These are phyloP conservation scores for Coemansia sp. DNA, from an alignment of 192 early-diverging fungal genomes.

Conservation along the genomic window DNA sequence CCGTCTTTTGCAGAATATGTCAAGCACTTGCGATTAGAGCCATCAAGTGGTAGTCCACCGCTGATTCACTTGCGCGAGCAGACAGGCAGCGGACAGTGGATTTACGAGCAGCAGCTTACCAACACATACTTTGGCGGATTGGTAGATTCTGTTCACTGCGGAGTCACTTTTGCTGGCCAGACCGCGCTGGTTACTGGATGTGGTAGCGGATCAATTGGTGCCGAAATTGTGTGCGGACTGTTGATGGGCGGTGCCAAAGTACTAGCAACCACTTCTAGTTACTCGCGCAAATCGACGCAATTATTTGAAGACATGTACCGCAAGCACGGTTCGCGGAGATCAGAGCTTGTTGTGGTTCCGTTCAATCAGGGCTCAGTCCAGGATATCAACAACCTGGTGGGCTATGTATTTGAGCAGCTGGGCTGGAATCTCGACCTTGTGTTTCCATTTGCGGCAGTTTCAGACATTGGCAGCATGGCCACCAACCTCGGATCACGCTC, in stretches of 20 bases:
- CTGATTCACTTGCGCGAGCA: conserved; percentile 20
- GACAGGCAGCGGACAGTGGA: conserved; percentile 54
- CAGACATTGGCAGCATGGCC: conserved; percentile 80
- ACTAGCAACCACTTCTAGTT: conserved; percentile 88
- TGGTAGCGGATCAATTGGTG: conserved; percentile 77
- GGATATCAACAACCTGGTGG: conserved; percentile 75
- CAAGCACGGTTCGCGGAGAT: conserved; percentile 76
- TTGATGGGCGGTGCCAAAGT: conserved; percentile 87
- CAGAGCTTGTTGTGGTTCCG: conserved; percentile 84
- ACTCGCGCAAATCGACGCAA: conserved; percentile 73
- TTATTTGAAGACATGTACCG: conserved; percentile 90
- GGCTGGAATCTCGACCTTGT: conserved; percentile 91
- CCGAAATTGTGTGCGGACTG: conserved; percentile 55
- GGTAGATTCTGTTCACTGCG: conserved; percentile 65
- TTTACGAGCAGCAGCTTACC: conserved; percentile 67
- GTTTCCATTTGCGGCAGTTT: conserved; percentile 90
- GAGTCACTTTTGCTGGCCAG: conserved; percentile 80
- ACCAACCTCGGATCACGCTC: conserved; percentile 79
- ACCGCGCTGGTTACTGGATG: conserved; percentile 88
- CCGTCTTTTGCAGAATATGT: conserved; percentile 78
- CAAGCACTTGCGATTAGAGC: conserved; percentile 60
- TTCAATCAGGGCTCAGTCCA: conserved; percentile 90
- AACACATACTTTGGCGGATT: conserved; percentile 77
- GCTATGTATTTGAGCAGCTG: conserved; percentile 77
- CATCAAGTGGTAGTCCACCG: conserved; percentile 43